Conservation (phyloP, 257 asterid genomes). For the Solanum chaucha region DNA sequence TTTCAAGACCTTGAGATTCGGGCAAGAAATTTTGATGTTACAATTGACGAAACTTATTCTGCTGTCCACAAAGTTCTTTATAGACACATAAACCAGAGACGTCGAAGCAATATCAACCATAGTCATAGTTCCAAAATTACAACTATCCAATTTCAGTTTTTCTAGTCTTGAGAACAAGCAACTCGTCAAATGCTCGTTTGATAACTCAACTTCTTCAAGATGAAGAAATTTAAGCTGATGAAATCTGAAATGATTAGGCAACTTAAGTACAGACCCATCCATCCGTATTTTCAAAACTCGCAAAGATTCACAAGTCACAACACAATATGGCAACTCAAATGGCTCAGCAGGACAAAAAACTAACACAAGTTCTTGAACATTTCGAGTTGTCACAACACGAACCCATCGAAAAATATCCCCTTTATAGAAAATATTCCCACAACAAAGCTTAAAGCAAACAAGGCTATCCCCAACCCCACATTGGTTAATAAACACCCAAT, state of each 20-base stretch:
- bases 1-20: neutral
- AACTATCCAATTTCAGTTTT: neutral
- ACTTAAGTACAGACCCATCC: neutral
- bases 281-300: constrained; percentile 1
- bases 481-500: constrained; percentile 1
- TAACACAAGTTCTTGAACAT: constrained; percentile 3
- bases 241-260: neutral
- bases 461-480: neutral
- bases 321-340: constrained; percentile 1
- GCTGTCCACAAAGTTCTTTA: neutral
- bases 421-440: neutral
- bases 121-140: neutral
- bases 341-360: neutral
- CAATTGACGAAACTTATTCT: neutral
- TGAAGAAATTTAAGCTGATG: neutral
- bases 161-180: neutral
- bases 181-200: neutral
- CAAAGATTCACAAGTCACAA: neutral
- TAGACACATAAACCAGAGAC: neutral
- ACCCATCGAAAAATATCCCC: neutral
- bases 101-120: constrained; percentile 5
- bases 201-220: neutral
- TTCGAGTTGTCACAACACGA: neutral
- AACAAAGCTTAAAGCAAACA: neutral
- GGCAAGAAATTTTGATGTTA: constrained; percentile 1